These are phyloP conservation scores for Epichloe festucae DNA, from an alignment of 2,329 filamentous ascomycete species.

Conservation along the genomic window DNA sequence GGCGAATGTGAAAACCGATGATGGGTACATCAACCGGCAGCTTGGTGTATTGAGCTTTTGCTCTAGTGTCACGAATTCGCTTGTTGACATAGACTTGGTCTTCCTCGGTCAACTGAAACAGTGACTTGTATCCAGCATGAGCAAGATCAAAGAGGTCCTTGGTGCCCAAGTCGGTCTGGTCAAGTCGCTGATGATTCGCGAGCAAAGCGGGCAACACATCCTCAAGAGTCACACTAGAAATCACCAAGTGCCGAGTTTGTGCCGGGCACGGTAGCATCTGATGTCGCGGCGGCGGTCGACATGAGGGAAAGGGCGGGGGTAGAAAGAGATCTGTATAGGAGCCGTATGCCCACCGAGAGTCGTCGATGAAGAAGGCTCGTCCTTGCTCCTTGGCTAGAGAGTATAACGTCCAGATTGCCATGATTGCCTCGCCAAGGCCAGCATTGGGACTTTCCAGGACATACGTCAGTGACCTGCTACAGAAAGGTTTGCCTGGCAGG, in stretches of 20 bases:
- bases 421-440: conserved; percentile 62
- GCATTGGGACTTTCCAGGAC: conserved; percentile 61
- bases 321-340: conserved; percentile 61
- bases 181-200: conserved; percentile 17
- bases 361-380: conserved; percentile 72
- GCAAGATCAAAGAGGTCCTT: conserved; percentile 55
- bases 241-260: conserved; percentile 59
- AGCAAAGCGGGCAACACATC: conserved; percentile 49
- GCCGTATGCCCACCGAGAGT: conserved; percentile 73
- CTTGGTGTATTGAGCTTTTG: conserved; percentile 28
- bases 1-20: conserved; percentile 67
- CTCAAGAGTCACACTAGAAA: conserved; percentile 54
- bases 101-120: conserved; percentile 56
- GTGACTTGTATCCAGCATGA: conserved; percentile 55
- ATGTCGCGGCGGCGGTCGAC: conserved; percentile 57
- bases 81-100: conserved; percentile 52
- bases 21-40: conserved; percentile 24
- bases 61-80: conserved; percentile 43
- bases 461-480: conserved; percentile 62
- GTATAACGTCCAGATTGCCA: conserved; percentile 76
- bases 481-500: conserved; percentile 40
- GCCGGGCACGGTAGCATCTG: conserved; percentile 72
- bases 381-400: conserved; percentile 63
- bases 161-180: conserved; percentile 12
- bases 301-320: conserved; percentile 49